Base-by-base conservation (phyloP, 495 filamentous ascomycete species). In the Jackrogersella multiformis region DNA sequence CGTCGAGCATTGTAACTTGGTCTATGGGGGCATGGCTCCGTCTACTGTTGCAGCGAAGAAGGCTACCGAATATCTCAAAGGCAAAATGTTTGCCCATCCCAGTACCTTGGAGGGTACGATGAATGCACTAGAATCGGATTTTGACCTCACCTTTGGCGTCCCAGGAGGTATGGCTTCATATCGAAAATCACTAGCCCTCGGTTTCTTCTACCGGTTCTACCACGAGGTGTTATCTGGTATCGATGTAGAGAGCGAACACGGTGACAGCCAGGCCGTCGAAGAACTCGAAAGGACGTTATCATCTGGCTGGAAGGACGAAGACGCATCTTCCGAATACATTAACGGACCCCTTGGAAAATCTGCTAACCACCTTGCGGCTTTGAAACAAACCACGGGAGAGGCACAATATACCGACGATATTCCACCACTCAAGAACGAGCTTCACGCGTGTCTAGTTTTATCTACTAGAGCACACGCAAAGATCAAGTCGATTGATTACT, bases 331-430 rank as follows among this genome's bases (percentile, higher is more conserved):
- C 12, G 85, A 84, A 6, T 96, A 94, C 69, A 76, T 86, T 64
- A 87, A 97, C 68, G 89, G 86, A 44, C 86, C 94, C 36, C 77
- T 97, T 1, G 95, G 95, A 38, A 91, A 90, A 69, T 86, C 91
- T 18, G 88, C 86, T 39, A 89, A 89, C 3, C 95, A 99, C 77
- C 88, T 97, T 52, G 91, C 95, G 1, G 95, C 95, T 4, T 76
- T 99, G 73, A 97, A 97, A 79, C 95, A 99, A 74, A 88, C 88
- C 21, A 96, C 92, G 13, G 95, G 95, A 49, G 91, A 97, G 79
- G 95, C 95, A 12, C 92, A 96, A 64, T 99, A 99, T 73, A 97
- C 92, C 0, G 95, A 99, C 72, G 95, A 99, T 69, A 97, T 97
- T 36, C 94, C 94, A 2, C 82, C 88, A 7, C 85, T 93, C 53